A percentile compares a stretch with the other conserved stretches of the same genome.
phyloP scores from a whole-genome alignment of 805 yeast species.

The Metschnikowia lochheadii region DNA sequence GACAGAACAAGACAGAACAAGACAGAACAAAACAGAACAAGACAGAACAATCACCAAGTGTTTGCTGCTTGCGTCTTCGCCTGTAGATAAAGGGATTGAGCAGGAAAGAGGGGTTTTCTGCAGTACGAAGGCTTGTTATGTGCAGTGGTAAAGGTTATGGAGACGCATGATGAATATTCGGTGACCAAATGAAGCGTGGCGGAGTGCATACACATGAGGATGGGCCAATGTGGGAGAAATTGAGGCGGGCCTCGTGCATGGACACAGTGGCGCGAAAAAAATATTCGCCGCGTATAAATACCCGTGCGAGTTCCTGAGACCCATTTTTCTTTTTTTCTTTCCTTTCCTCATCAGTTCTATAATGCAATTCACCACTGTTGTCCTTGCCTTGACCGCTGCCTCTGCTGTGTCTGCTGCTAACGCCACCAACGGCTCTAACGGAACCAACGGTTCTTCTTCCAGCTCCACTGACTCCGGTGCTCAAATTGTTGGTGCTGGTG shows the following conservation, averaged over 20 bases:
- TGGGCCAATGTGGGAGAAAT: neutral
- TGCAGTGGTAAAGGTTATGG: too few species aligned
- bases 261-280: neutral
- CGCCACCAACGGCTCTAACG: constrained; percentile 39
- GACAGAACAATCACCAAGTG: too few species aligned
- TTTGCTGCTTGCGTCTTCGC: too few species aligned
- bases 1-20: too few species aligned
- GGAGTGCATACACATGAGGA: neutral
- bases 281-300: constrained; percentile 4
- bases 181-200: neutral
- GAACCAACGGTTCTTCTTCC: constrained; percentile 26
- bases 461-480: constrained; percentile 44
- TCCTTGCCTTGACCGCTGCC: constrained; percentile 66
- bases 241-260: constrained; percentile 6
- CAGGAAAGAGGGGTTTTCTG: too few species aligned
- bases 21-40: too few species aligned
- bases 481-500: constrained; percentile 64
- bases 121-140: too few species aligned
- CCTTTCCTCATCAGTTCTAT: constrained; percentile 10
- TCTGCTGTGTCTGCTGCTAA: constrained; percentile 64
- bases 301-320: neutral
- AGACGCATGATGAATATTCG: neutral
- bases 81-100: too few species aligned
- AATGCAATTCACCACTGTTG: constrained; percentile 73
- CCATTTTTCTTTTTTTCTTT: neutral